Conservation (phyloP, 2,329 filamentous ascomycete genomes). For the Pseudocercospora cruenta region DNA sequence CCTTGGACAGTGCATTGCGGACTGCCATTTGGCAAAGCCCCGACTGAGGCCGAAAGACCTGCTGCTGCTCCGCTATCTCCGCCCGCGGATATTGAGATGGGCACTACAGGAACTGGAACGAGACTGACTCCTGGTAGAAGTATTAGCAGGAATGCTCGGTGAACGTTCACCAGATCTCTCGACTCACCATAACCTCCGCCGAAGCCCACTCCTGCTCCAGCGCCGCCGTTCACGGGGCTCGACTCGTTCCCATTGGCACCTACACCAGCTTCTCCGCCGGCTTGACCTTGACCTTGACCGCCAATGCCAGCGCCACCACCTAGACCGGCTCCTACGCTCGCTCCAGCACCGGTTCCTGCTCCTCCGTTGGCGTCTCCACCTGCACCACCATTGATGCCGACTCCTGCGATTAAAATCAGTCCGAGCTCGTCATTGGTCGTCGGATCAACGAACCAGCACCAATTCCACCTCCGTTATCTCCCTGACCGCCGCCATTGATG, state of each 20-base stretch:
- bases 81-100: constrained; percentile 3
- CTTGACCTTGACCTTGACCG: not conserved
- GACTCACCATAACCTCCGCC: not conserved
- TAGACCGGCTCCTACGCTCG: not conserved
- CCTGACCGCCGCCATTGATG: not conserved
- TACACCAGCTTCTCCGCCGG: not conserved
- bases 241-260: not conserved
- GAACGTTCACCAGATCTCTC: not conserved
- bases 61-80: constrained; percentile 6
- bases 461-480: not conserved
- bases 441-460: not conserved
- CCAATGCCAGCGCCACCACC: not conserved
- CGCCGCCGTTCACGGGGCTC: constrained; percentile 1
- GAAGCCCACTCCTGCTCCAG: constrained; percentile 6
- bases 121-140: not conserved
- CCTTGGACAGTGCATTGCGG: constrained; percentile 30
- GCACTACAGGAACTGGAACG: constrained; percentile 8
- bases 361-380: not conserved
- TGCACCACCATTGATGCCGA: constrained; percentile 2
- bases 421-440: not conserved
- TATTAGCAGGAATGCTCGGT: not conserved
- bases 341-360: not conserved
- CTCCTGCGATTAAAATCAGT: not conserved
- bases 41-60: not conserved
- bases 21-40: not conserved